Evolutionary conservation across 2,329 filamentous ascomycete genomes (phyloP).

Genomic region (Beauveria brongniartii): DNA sequence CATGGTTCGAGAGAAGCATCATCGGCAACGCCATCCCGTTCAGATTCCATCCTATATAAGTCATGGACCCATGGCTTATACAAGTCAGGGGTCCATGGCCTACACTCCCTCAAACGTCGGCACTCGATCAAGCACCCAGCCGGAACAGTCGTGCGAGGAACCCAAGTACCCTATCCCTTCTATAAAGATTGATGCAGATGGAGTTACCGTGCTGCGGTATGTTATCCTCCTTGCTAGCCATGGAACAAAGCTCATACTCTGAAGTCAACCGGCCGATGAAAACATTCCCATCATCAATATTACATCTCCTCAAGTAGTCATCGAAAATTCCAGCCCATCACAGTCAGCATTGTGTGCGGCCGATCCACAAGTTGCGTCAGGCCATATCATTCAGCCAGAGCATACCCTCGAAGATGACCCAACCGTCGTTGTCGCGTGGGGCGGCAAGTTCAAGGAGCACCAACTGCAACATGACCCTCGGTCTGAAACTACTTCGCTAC

Average conservation of each 20-base stretch:
- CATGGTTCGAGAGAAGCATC: conserved; percentile 19
- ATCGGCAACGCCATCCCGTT: not conserved
- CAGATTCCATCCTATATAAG: not conserved
- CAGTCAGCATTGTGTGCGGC: not conserved
- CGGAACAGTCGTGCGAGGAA: not conserved
- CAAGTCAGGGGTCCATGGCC: not conserved
- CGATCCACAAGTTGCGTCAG: conserved; percentile 1
- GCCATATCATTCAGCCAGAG: conserved; percentile 7
- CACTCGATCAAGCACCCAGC: not conserved
- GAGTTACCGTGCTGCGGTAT: not conserved
- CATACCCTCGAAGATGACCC: not conserved
- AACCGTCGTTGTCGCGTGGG: not conserved
- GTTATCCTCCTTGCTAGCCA: not conserved
- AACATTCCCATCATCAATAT: conserved; percentile 4
- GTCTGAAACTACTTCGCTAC: not conserved
- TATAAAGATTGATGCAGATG: not conserved
- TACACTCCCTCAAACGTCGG: not conserved
- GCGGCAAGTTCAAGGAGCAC: conserved; percentile 3
- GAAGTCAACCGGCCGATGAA: not conserved
- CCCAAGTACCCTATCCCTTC: not conserved
- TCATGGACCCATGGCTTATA: not conserved
- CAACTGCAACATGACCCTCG: not conserved
- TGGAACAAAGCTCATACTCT: not conserved
- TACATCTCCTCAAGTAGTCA: conserved; percentile 1
- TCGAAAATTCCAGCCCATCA: not conserved